Percentiles rank a stretch among this genome's conserved stretches.
Evolutionary conservation across 345 rosid genomes (phyloP).

Genomic region (Leavenworthia alabamica): DNA sequence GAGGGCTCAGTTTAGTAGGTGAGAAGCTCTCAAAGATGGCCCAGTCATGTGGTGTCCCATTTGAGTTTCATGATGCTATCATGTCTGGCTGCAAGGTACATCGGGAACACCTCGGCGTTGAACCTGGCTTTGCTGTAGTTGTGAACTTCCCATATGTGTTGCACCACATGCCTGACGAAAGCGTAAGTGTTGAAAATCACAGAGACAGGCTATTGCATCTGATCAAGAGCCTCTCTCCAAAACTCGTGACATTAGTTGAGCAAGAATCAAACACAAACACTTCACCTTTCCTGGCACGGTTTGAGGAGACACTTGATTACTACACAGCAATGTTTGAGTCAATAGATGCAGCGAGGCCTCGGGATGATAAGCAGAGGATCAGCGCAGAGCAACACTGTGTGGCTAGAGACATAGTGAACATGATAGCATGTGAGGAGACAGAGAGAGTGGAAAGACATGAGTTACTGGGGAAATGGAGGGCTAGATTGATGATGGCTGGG

Average conservation of each 20-base stretch:
- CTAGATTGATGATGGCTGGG: slow-evolving; percentile 61
- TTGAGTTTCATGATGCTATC: slow-evolving; percentile 72
- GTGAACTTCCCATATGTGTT: slow-evolving; percentile 81
- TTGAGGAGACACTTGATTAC: slow-evolving; percentile 55
- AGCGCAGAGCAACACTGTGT: slow-evolving; percentile 81
- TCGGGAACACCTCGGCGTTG: slow-evolving; percentile 49
- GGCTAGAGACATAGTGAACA: slow-evolving; percentile 78
- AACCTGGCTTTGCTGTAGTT: slow-evolving; percentile 67
- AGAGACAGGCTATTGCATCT: slow-evolving; percentile 73
- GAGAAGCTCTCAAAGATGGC: slow-evolving; percentile 51
- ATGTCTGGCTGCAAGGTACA: slow-evolving; percentile 66
- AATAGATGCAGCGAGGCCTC: slow-evolving; percentile 51
- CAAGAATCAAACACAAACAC: slow-evolving; percentile 88
- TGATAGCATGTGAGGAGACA: slow-evolving; percentile 73
- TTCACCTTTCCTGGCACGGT: slow-evolving; percentile 57
- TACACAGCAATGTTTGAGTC: slow-evolving; percentile 82
- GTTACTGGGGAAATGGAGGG: slow-evolving; percentile 66
- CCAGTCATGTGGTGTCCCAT: slow-evolving; percentile 45
- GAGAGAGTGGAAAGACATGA: slow-evolving; percentile 88
- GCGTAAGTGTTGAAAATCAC: slow-evolving; percentile 68
- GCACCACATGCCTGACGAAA: slow-evolving; percentile 99
- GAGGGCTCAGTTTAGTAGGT: slow-evolving; percentile 72
- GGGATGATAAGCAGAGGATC: slow-evolving; percentile 61
- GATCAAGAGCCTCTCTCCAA: slow-evolving; percentile 78
- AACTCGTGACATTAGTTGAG: slow-evolving; percentile 61